These are phyloP conservation scores for Penicillium concentricum DNA, from an alignment of 2,329 filamentous ascomycete genomes.

Conservation along the genomic window DNA sequence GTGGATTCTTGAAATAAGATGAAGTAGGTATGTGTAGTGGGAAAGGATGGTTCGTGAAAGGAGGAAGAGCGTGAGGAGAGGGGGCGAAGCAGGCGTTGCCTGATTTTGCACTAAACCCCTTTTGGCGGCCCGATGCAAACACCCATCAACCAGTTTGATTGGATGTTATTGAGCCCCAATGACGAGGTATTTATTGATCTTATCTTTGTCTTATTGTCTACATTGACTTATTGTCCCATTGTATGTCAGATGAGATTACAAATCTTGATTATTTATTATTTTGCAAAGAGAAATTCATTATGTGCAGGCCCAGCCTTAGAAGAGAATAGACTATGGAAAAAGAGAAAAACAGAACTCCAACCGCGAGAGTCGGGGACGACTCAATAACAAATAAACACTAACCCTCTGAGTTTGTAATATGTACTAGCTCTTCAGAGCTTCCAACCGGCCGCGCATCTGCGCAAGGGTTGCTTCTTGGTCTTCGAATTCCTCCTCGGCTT, in stretches of 20 bases:
- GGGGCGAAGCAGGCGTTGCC: background rate
- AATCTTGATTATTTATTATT: background rate
- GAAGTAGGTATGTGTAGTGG: background rate
- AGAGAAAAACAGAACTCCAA: slow-evolving; percentile 10
- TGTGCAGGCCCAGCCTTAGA: slow-evolving; percentile 26
- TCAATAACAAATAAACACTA: background rate
- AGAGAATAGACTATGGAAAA: slow-evolving; percentile 14
- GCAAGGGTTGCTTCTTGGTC: slow-evolving; percentile 87
- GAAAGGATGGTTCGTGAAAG: background rate
- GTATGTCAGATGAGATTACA: background rate
- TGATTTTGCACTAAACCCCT: background rate
- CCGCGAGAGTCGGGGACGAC: slow-evolving; percentile 8
- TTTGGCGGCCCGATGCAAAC: background rate
- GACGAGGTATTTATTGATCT: background rate
- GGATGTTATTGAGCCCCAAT: background rate
- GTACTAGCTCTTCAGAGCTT: slow-evolving; percentile 82
- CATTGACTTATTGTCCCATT: background rate
- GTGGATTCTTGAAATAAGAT: background rate
- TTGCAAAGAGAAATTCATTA: slow-evolving; percentile 7
- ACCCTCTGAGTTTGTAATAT: background rate
- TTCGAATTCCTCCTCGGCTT: slow-evolving; percentile 70
- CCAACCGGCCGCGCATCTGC: slow-evolving; percentile 87
- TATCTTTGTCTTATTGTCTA: background rate
- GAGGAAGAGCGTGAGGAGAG: slow-evolving; percentile 1
- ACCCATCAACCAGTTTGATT: background rate